Percentiles rank a stretch among this genome's conserved stretches.
These are phyloP conservation scores for Ilex aquifolium DNA, from an alignment of 257 asterid genomes.

Conservation along the genomic window DNA sequence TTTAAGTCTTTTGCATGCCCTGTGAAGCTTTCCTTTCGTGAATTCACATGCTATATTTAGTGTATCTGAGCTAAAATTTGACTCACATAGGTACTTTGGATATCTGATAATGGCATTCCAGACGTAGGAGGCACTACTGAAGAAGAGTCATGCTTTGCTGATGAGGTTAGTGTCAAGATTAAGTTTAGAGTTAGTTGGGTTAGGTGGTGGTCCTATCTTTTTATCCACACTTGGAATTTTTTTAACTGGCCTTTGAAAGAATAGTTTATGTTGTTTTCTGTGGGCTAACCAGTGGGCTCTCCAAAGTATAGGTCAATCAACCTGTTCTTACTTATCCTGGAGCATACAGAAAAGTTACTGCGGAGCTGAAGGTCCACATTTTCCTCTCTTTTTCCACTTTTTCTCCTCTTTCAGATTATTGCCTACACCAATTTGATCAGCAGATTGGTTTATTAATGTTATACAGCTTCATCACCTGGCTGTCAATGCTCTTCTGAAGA, in stretches of 20 bases:
- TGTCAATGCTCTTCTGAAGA: slow-evolving; percentile 90
- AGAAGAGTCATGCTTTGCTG: slow-evolving; percentile 76
- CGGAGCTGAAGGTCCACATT: slow-evolving; percentile 79
- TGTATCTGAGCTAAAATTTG: background rate
- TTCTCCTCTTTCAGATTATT: slow-evolving; percentile 1
- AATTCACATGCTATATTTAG: background rate
- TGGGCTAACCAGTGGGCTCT: slow-evolving; percentile 26
- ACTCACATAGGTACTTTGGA: slow-evolving; percentile 73
- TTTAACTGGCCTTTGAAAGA: background rate
- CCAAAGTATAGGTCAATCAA: slow-evolving; percentile 71
- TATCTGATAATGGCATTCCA: slow-evolving; percentile 92
- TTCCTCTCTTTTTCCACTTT: slow-evolving; percentile 3
- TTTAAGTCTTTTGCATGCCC: no score
- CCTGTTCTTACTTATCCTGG: slow-evolving; percentile 85
- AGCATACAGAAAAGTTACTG: slow-evolving; percentile 87
- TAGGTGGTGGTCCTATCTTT: background rate
- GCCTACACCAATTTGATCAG: slow-evolving; percentile 4
- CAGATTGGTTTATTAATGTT: slow-evolving; percentile 6
- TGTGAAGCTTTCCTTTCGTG: no score
- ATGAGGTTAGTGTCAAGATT: slow-evolving; percentile 52
- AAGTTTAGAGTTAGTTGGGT: slow-evolving; percentile 2
- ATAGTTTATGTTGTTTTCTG: slow-evolving; percentile 6
- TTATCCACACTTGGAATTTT: background rate
- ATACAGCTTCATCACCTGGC: slow-evolving; percentile 85
- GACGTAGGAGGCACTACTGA: slow-evolving; percentile 87